Percentiles rank a stretch among this genome's conserved stretches.
Conservation (phyloP, 1,284 basidiomycete species). For the Psilocybe mexicana region DNA sequence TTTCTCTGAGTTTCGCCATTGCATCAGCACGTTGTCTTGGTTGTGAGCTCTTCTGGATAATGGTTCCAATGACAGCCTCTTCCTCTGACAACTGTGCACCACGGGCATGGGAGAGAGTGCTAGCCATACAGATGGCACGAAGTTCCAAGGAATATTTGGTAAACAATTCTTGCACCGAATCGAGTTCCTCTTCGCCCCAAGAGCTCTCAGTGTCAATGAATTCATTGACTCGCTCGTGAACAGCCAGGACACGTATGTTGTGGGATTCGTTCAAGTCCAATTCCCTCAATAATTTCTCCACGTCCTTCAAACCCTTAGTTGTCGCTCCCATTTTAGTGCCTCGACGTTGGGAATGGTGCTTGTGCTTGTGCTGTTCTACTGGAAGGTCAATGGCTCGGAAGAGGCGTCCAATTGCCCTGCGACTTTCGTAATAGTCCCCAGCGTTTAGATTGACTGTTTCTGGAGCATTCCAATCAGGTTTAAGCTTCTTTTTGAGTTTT, state of each 20-base stretch:
- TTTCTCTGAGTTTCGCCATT: constrained; percentile 55
- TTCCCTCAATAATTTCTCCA: constrained; percentile 10
- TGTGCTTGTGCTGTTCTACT: constrained; percentile 26
- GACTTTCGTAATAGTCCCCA: constrained; percentile 48
- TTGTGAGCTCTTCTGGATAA: constrained; percentile 58
- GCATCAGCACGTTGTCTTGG: constrained; percentile 51
- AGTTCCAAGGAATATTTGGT: constrained; percentile 48
- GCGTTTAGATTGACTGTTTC: constrained; percentile 46
- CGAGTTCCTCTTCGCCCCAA: constrained; percentile 17
- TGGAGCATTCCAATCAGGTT: constrained; percentile 67
- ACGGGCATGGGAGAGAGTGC: constrained; percentile 46
- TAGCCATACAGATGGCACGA: constrained; percentile 46
- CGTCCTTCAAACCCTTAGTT: not conserved
- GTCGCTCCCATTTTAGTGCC: not conserved
- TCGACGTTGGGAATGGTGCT: constrained; percentile 1
- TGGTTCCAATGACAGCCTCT: constrained; percentile 63
- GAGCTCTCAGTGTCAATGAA: constrained; percentile 28
- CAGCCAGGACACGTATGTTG: constrained; percentile 19
- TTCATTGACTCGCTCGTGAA: constrained; percentile 30
- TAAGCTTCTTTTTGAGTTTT: constrained; percentile 34
- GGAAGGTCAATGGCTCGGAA: constrained; percentile 60
- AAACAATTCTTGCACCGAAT: constrained; percentile 38
- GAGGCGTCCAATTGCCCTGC: constrained; percentile 54
- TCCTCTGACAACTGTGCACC: constrained; percentile 54
- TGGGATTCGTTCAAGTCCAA: constrained; percentile 12